phyloP scores from a whole-genome alignment of 176 grass and related monocot genomes.

The Dendrocalamus sinicus region DNA sequence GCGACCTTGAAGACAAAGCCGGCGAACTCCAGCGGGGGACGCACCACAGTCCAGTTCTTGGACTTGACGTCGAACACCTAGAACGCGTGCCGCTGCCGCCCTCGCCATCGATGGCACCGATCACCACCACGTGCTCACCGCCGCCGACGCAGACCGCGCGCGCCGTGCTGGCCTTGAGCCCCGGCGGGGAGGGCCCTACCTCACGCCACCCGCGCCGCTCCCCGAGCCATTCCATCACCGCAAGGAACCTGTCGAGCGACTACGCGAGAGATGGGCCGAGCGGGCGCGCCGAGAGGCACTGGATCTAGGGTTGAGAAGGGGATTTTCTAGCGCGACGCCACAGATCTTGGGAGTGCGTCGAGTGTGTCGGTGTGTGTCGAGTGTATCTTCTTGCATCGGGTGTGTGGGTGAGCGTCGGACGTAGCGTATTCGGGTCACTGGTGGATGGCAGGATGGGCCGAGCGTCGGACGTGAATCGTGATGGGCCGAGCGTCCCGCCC shows the following conservation, averaged over 20 bases:
- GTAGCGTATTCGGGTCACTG: too few relatives aligned
- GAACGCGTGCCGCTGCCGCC: conserved; percentile 42
- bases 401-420: too few relatives aligned
- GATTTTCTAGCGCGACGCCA: too few relatives aligned
- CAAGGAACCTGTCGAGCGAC: not conserved
- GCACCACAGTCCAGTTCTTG: conserved; percentile 57
- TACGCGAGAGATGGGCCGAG: too few relatives aligned
- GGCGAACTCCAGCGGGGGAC: conserved; percentile 41
- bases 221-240: conserved; percentile 53
- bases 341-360: too few relatives aligned
- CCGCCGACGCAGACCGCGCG: conserved; percentile 48
- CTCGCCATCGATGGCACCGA: conserved; percentile 46
- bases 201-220: conserved; percentile 51
- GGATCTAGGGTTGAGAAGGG: too few relatives aligned
- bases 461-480: too few relatives aligned
- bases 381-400: too few relatives aligned
- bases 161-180: conserved; percentile 56
- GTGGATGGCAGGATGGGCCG: too few relatives aligned
- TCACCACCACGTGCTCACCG: conserved; percentile 58
- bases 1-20: conserved; percentile 59
- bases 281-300: too few relatives aligned
- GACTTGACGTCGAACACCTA: conserved; percentile 62
- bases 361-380: too few relatives aligned
- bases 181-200: conserved; percentile 58
- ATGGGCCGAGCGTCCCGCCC: too few relatives aligned